Conservation (phyloP, 768 basidiomycete species). For the Pulveroboletus sp. region DNA sequence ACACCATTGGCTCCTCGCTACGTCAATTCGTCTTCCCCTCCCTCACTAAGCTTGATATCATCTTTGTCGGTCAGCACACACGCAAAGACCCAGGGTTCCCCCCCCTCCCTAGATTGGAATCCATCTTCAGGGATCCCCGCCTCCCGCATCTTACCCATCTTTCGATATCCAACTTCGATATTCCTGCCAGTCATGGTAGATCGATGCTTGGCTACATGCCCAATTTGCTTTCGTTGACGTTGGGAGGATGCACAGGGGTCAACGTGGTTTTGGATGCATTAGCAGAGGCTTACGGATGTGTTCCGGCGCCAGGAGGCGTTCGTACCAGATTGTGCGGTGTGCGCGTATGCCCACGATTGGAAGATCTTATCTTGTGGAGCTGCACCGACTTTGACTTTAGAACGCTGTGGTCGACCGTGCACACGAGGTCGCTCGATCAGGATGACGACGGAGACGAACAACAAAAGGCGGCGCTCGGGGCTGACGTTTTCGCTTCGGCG, state of each 20-base stretch:
- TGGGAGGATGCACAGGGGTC: slow-evolving; percentile 45
- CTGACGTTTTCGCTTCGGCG: slow-evolving; percentile 23
- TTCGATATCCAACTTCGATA: slow-evolving; percentile 44
- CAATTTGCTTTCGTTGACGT: slow-evolving; percentile 42
- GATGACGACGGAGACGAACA: slow-evolving; percentile 16
- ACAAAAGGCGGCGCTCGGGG: slow-evolving; percentile 10
- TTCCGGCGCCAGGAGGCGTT: slow-evolving; percentile 10
- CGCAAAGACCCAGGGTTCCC: slow-evolving; percentile 27
- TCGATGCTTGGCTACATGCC: slow-evolving; percentile 52
- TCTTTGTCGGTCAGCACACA: slow-evolving; percentile 33
- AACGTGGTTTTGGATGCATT: slow-evolving; percentile 39
- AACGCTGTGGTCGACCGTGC: slow-evolving; percentile 36
- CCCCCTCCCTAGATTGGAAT: slow-evolving; percentile 45
- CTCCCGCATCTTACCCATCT: slow-evolving; percentile 48
- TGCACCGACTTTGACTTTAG: slow-evolving; percentile 42
- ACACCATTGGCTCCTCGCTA: slow-evolving; percentile 36
- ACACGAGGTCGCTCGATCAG: slow-evolving; percentile 26
- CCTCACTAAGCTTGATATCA: slow-evolving; percentile 43
- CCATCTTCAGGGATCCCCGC: slow-evolving; percentile 54
- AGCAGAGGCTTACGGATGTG: slow-evolving; percentile 34
- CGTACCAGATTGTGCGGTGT: slow-evolving; percentile 31
- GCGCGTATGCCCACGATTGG: slow-evolving; percentile 48
- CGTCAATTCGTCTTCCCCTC: slow-evolving; percentile 43
- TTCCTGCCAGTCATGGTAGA: slow-evolving; percentile 37
- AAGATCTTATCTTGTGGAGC: slow-evolving; percentile 49